Evolutionary conservation across 305 asterid species (phyloP), one percentile per base, ranked within the genome.

Genomic region (Salvia sclarea): DNA sequence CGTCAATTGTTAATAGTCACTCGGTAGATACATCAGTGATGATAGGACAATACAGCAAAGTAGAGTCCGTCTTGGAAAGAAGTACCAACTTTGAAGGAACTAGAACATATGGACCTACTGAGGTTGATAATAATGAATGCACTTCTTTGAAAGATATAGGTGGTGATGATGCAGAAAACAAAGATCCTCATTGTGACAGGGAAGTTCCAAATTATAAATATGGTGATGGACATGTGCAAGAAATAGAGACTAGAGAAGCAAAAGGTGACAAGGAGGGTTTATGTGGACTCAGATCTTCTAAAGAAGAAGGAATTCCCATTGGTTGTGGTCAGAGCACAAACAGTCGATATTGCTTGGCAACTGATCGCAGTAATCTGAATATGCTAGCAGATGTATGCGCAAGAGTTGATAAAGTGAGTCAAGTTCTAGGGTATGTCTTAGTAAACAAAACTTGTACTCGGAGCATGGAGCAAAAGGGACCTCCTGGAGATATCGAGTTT

Each of bases 341-440:
- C 40, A 69, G 74, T 68, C 82, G 73, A 75, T 86, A 80, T 62
- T 84, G 82, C 40, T 69, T 61, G 18, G 68, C 17, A 20, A 33
- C 41, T 75, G 64, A 71, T 48, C 61, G 62, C 38, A 47, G 65
- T 28, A 81, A 80, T 64, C 64, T 59, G 52, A 76, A 68, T 58
- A 49, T 68, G 31, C 70, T 38, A 54, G 72, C 66, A 6, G 50
- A 72, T 61, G 21, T 74, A 54, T 65, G 31, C 47, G 13, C 69
- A 40, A 56, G 31, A 64, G 7, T 62, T 44, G 30, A 24, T 62
- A 68, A 43, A 58, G 54, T 61, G 38, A 66, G 53, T 61, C 73
- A 59, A 62, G 83, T 5, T 33, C 9, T 33, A 33, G 38, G 61
- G 52, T 17, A 72, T 54, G 47, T 47, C 48, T 50, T 31, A 70